Base-by-base conservation (phyloP, 495 filamentous ascomycete genomes). In the Cercophora sp. region DNA sequence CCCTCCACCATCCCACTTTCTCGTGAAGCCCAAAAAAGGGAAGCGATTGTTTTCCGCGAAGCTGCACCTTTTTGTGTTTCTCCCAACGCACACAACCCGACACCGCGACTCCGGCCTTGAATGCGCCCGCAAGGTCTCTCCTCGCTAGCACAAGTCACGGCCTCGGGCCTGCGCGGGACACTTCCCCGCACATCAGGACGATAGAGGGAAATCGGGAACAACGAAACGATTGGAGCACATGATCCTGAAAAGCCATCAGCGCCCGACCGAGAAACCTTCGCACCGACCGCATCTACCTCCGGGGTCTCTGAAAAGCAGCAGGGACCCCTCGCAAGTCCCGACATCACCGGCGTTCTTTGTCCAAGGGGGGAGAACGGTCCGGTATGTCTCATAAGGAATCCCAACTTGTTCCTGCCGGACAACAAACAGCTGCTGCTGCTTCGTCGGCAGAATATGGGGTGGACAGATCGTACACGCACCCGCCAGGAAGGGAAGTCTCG, bases 141-240 rank as follows among this genome's bases (percentile, higher is more conserved):
- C n/a, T 62, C 68, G 63, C 56, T 77, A 76, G 69, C 45, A 59
- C 55, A 62, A 65, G 68, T 70, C 69, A 68, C 65, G 70, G 74
- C 73, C 68, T 68, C 53, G 47, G 52, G 70, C 68, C 67, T 72
- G 73, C 71, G 73, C 69, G 73, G 71, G 75, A 70, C 60, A 60
- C 57, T 74, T 77, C 75, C 75, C 76, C 77, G 76, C 76, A 78
- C 70, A 75, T 66, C 67, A 66, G 69, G 58, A 63, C 61, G 46
- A 56, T 48, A 59, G 13, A 24, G 13, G 35, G 23, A 48, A 27
- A 50, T 31, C 36, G 8, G 29, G 13, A 32, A 6, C 29, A 32
- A 32, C 6, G 29, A 32, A 32, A 32, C 29, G 29, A n/a, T n/a
- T n/a, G n/a, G n/a, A n/a, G n/a, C n/a, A n/a, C n/a, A n/a, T 2